Conservation (phyloP, 768 basidiomycete genomes). For the Goffeauzyma gilvescens region DNA sequence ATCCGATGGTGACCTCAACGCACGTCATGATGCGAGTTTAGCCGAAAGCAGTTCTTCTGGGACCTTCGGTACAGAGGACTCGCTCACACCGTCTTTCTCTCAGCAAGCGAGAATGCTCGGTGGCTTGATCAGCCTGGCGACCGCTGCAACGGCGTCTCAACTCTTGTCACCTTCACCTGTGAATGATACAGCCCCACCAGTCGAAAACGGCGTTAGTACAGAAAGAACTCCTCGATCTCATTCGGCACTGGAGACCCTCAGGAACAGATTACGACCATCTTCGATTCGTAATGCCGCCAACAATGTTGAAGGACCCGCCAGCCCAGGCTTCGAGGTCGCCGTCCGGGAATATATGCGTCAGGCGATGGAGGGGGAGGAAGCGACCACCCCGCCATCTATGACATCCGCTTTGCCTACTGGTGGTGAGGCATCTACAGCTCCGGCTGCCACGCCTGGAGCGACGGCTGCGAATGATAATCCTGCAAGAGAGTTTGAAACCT, state of each 20-base stretch:
- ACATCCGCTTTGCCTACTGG: too few relatives aligned
- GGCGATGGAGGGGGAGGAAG: too few relatives aligned
- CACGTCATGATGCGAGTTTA: too few relatives aligned
- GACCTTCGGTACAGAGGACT: too few relatives aligned
- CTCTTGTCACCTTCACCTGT: background rate
- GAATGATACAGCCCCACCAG: background rate
- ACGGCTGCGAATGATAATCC: too few relatives aligned
- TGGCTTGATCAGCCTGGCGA: constrained; percentile 7
- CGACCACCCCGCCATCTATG: too few relatives aligned
- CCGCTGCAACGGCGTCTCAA: constrained; percentile 9
- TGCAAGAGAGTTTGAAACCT: too few relatives aligned
- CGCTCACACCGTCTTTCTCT: background rate
- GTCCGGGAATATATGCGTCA: constrained; percentile 6
- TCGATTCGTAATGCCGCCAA: background rate
- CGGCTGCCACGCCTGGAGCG: too few relatives aligned
- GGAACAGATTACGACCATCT: constrained; percentile 1
- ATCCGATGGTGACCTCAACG: too few relatives aligned
- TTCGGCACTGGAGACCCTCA: background rate
- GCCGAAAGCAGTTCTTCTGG: too few relatives aligned
- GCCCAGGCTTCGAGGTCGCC: constrained; percentile 4
- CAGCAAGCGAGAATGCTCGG: constrained; percentile 10
- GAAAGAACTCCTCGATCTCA: background rate
- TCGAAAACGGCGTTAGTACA: background rate
- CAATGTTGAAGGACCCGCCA: background rate
- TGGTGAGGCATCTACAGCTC: too few relatives aligned